Evolutionary conservation across 257 asterid genomes (phyloP).

Genomic region (Voacanga thouarsii): DNA sequence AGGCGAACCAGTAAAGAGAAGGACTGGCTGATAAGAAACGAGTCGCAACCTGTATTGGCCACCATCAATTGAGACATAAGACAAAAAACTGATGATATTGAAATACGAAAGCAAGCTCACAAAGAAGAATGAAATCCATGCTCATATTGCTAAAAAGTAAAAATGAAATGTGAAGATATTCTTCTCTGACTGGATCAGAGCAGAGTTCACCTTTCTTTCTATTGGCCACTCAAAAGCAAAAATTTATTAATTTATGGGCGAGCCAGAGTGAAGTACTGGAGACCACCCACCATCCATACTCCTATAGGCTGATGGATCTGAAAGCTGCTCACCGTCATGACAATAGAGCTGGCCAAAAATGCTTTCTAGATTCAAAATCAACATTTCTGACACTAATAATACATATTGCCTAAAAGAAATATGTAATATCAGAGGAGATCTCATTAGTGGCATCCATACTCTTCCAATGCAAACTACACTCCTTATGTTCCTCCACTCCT

Average conservation of each 20-base stretch:
- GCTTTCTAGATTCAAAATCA: background rate
- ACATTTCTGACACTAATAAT: too few relatives aligned
- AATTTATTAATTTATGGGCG: too few relatives aligned
- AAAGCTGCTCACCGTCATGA: too few relatives aligned
- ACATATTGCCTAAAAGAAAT: too few relatives aligned
- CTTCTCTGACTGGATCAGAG: too few relatives aligned
- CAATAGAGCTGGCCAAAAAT: too few relatives aligned
- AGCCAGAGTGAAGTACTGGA: too few relatives aligned
- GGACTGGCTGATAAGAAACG: conserved; percentile 92
- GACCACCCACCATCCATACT: too few relatives aligned
- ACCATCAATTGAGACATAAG: background rate
- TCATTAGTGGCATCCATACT: background rate
- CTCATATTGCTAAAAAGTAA: background rate
- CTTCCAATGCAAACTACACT: too few relatives aligned
- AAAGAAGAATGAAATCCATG: background rate
- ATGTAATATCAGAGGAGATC: background rate
- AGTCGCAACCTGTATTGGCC: conserved; percentile 68
- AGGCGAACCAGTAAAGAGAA: conserved; percentile 76
- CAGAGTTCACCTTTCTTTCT: too few relatives aligned
- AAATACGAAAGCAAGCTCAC: background rate
- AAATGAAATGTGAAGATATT: background rate
- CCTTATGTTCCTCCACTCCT: background rate
- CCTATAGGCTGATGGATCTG: too few relatives aligned
- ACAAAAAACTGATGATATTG: background rate
- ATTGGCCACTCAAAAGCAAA: too few relatives aligned